Conservation (phyloP, 495 filamentous ascomycete genomes). For the Penicillium fimorum region DNA sequence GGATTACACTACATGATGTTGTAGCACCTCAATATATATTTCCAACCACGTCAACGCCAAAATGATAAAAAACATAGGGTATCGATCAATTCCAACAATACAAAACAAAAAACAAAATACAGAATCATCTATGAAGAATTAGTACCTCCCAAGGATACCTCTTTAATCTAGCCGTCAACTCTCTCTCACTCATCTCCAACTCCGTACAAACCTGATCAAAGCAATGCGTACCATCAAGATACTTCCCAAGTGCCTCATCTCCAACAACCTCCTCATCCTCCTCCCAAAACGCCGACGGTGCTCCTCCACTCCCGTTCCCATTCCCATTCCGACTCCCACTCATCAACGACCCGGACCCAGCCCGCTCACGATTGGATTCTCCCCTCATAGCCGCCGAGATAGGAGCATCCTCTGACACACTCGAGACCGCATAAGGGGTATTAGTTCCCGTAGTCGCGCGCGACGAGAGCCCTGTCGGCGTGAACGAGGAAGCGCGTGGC, state of each 20-base stretch:
- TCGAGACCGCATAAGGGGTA: constrained; percentile 39
- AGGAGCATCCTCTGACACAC: constrained; percentile 33
- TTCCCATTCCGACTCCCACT: constrained; percentile 31
- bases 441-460: constrained; percentile 38
- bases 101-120: constrained; percentile 2
- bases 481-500: constrained; percentile 25
- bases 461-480: constrained; percentile 34
- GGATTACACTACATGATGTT: too few relatives aligned
- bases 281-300: constrained; percentile 26
- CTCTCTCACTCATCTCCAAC: constrained; percentile 56
- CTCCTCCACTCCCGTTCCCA: constrained; percentile 13
- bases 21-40: not conserved
- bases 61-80: constrained; percentile 6
- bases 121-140: constrained; percentile 55
- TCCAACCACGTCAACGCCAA: not conserved
- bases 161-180: constrained; percentile 52
- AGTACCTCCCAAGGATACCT: constrained; percentile 49
- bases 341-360: constrained; percentile 32
- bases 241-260: constrained; percentile 55
- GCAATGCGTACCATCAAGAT: constrained; percentile 76
- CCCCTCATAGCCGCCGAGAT: constrained; percentile 18
- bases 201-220: constrained; percentile 93
- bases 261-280: constrained; percentile 39
- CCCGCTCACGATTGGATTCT: constrained; percentile 23
- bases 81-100: constrained; percentile 12